phyloP scores from a whole-genome alignment of 345 rosid genomes.

The Adansonia digitata region DNA sequence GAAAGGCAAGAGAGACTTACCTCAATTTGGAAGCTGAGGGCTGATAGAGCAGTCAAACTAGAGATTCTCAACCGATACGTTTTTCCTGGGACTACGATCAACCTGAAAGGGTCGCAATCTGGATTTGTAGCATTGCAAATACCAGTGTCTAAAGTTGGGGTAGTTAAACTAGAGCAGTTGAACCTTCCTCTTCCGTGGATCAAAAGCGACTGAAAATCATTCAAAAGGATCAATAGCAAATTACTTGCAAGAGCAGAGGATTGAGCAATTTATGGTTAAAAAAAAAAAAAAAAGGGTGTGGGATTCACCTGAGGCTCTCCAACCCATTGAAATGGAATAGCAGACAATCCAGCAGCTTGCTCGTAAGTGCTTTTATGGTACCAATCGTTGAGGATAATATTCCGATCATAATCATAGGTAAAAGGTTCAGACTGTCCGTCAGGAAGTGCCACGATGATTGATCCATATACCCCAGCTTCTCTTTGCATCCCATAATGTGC shows the following conservation, averaged over 20 bases:
- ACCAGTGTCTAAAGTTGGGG: slow-evolving; percentile 18
- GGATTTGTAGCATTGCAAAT: slow-evolving; percentile 45
- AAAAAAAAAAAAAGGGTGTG: neutral
- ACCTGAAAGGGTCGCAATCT: slow-evolving; percentile 36
- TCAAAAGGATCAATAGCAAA: neutral
- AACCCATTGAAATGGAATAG: slow-evolving; percentile 63
- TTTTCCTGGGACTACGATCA: slow-evolving; percentile 54
- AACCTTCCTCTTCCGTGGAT: slow-evolving; percentile 70
- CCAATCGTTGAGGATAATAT: slow-evolving; percentile 68
- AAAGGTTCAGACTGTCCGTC: slow-evolving; percentile 55
- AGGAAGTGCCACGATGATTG: slow-evolving; percentile 48
- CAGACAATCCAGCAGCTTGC: slow-evolving; percentile 53
- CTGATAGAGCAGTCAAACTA: slow-evolving; percentile 52
- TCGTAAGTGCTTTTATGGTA: slow-evolving; percentile 64
- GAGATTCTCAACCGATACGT: slow-evolving; percentile 56
- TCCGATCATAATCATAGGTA: slow-evolving; percentile 50
- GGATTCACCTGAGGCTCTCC: slow-evolving; percentile 63
- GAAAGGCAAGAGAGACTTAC: slow-evolving; percentile 16
- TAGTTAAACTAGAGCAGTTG: slow-evolving; percentile 42
- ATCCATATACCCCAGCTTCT: slow-evolving; percentile 64
- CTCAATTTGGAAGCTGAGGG: slow-evolving; percentile 79
- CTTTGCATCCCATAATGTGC: slow-evolving; percentile 83
- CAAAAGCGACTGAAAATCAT: slow-evolving; percentile 47
- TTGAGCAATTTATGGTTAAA: neutral
- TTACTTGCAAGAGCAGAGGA: neutral